Percentiles rank a stretch among this genome's conserved stretches.
phyloP scores from a whole-genome alignment of 2,329 filamentous ascomycete genomes.

The Curvularia lunata region DNA sequence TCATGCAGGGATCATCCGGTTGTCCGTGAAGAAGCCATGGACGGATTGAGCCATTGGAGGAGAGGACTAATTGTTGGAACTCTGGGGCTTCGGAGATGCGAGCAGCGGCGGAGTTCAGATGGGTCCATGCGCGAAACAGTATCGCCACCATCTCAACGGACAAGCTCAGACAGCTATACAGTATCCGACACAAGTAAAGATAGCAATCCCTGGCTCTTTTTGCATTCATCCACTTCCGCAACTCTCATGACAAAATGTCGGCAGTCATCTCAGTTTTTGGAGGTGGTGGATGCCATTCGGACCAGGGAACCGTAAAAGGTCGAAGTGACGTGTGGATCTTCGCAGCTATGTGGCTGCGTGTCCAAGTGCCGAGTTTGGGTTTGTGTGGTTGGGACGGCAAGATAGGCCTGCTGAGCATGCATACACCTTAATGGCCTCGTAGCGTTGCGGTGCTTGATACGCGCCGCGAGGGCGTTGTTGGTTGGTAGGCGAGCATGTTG shows the following conservation, averaged over 20 bases:
- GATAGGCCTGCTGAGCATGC: neutral
- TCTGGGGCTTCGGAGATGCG: neutral
- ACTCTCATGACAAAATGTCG: no score
- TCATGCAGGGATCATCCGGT: neutral
- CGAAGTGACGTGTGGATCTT: neutral
- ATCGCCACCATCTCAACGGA: neutral
- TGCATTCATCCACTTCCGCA: neutral
- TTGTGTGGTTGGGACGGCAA: neutral
- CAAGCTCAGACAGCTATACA: neutral
- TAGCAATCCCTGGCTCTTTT: neutral
- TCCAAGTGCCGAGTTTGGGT: neutral
- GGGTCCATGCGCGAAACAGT: neutral
- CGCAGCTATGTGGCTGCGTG: neutral
- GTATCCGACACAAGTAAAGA: neutral
- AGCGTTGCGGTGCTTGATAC: no score
- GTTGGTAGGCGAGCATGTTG: neutral
- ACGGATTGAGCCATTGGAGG: neutral
- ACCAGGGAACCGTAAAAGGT: no score
- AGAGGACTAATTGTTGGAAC: neutral
- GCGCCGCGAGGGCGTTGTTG: neutral
- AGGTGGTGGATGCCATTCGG: neutral
- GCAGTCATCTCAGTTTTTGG: no score
- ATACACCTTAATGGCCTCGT: neutral
- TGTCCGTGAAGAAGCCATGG: neutral
- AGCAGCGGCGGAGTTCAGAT: neutral